phyloP scores from a whole-genome alignment of 2,329 filamentous ascomycete species.

The Elsinoe perseae region DNA sequence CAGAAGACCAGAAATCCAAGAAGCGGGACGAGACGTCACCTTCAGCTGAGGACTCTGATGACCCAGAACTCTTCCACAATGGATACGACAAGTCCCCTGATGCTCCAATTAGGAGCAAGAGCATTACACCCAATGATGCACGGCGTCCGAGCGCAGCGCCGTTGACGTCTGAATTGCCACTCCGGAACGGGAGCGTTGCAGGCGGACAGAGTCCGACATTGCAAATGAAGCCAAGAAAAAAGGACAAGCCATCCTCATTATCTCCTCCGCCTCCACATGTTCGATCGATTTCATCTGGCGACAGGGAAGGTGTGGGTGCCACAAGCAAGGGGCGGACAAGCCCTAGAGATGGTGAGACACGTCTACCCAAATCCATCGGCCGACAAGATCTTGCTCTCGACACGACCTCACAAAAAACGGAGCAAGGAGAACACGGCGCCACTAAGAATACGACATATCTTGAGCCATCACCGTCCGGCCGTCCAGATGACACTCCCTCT shows the following conservation, averaged over 20 bases:
- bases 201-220: not conserved
- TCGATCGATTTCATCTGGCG: not conserved
- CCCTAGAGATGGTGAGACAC: not conserved
- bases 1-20: not conserved
- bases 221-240: slow-evolving; percentile 10
- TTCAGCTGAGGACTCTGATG: slow-evolving; percentile 28
- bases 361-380: not conserved
- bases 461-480: not conserved
- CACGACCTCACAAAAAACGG: not conserved
- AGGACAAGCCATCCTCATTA: slow-evolving; percentile 8
- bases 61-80: slow-evolving; percentile 60
- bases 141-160: slow-evolving; percentile 14
- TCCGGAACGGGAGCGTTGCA: slow-evolving; percentile 5
- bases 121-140: slow-evolving; percentile 30
- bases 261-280: not conserved
- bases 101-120: slow-evolving; percentile 49
- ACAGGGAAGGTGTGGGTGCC: not conserved
- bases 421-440: slow-evolving; percentile 6
- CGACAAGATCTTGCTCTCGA: slow-evolving; percentile 8
- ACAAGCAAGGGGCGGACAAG: slow-evolving; percentile 10
- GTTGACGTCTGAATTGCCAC: slow-evolving; percentile 14
- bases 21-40: slow-evolving; percentile 20
- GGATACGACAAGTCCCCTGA: slow-evolving; percentile 66
- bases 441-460: not conserved
- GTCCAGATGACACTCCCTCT: slow-evolving; percentile 2